Evolutionary conservation across 768 basidiomycete genomes (phyloP).

Genomic region (Rhizopogon vulgaris): DNA sequence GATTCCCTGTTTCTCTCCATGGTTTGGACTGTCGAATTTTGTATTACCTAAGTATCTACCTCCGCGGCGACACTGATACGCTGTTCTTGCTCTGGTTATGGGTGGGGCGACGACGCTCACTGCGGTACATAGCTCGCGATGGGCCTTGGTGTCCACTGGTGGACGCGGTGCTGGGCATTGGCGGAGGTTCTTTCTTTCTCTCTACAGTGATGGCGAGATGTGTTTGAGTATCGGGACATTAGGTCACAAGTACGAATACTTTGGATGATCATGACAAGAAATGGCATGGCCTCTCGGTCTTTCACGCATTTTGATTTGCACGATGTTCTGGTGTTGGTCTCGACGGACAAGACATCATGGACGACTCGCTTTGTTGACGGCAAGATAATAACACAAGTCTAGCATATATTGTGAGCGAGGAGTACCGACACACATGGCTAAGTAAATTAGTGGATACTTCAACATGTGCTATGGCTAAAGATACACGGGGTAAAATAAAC

Average conservation of each 20-base stretch:
- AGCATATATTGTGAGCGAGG: background rate
- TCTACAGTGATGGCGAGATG: conserved; percentile 7
- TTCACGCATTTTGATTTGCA: background rate
- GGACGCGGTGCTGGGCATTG: conserved; percentile 16
- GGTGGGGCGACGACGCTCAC: conserved; percentile 26
- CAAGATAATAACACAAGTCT: background rate
- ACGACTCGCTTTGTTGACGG: too few species aligned
- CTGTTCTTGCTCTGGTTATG: conserved; percentile 45
- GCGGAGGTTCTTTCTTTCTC: conserved; percentile 4
- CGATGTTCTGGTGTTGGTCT: too few species aligned
- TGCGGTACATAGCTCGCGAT: conserved; percentile 11
- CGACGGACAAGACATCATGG: too few species aligned
- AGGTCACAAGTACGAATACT: conserved; percentile 8
- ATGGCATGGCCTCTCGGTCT: conserved; percentile 6
- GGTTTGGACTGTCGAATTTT: conserved; percentile 20
- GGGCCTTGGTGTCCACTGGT: conserved; percentile 4
- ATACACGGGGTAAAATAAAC: conserved; percentile 21
- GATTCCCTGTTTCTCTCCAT: conserved; percentile 2
- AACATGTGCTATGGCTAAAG: conserved; percentile 8
- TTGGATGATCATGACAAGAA: conserved; percentile 4
- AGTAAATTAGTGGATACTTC: background rate
- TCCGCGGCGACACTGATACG: conserved; percentile 34
- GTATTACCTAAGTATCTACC: conserved; percentile 24
- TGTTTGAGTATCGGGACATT: conserved; percentile 15
- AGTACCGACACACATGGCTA: background rate